Percentiles rank a stretch among this genome's conserved stretches.
These are phyloP conservation scores for Neckera pumila DNA, from an alignment of 225 moss, liverwort and hornwort genomes.

Conservation along the genomic window DNA sequence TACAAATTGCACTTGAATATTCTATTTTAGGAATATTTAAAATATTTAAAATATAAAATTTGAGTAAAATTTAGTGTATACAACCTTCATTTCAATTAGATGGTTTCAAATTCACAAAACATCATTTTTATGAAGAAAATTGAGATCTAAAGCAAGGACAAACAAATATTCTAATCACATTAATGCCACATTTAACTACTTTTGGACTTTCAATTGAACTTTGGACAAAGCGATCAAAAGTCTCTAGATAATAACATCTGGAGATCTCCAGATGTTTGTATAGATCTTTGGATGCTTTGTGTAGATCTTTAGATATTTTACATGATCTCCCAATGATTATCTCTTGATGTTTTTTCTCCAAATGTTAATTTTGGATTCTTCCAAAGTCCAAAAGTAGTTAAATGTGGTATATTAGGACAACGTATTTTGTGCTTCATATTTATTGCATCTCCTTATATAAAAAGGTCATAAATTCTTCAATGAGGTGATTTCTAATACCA, in stretches of 20 bases:
- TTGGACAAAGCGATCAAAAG: no score
- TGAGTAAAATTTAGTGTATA: neutral
- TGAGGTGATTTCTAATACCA: neutral
- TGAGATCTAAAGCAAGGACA: accelerated
- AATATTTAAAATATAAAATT: neutral
- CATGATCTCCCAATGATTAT: no score
- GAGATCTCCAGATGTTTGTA: no score
- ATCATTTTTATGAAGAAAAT: neutral
- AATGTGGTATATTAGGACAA: no score
- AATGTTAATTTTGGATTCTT: no score
- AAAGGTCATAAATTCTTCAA: neutral
- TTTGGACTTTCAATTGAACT: no score
- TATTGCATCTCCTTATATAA: neutral
- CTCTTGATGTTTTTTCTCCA: no score
- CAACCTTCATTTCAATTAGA: neutral
- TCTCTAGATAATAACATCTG: no score
- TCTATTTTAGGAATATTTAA: neutral
- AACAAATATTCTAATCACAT: neutral
- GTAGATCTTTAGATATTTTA: no score
- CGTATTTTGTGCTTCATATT: neutral
- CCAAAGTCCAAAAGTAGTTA: no score
- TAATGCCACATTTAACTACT: no score
- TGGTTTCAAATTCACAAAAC: neutral
- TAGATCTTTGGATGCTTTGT: no score
- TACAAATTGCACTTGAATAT: neutral